Base-by-base conservation (phyloP, 2,329 filamentous ascomycete genomes). In the Microcyclospora pomicola region DNA sequence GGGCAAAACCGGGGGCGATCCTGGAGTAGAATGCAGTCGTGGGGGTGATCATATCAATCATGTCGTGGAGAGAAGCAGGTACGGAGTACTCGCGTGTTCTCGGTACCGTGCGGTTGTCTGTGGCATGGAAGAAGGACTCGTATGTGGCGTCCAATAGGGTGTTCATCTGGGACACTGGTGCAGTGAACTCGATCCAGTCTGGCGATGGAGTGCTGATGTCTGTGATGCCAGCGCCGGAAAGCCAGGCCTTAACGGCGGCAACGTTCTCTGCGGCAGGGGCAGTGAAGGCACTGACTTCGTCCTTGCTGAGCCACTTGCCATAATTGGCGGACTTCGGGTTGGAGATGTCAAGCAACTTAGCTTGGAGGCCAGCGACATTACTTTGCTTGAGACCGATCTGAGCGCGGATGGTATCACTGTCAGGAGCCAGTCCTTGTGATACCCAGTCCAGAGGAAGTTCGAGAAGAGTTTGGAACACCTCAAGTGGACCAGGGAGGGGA, bases 201-300 rank as follows among this genome's bases (percentile, higher is more conserved):
- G 30, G 30, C 5, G 30, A 31, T n/a, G 30, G 30, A 6, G 12
- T n/a, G 14, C 12, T n/a, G 30, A 31, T 15, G 9, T 31, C 14
- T n/a, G 30, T 37, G 27, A 59, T 53, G 11, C 56, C 51, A 11
- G 53, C 47, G 19, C 38, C 42, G 1, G 49, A 15, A 0, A 65
- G 50, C 62, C 62, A 65, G 13, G 52, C 45, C 19, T 54, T 55
- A 11, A 64, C 54, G 7, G 49, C 48, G 9, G 53, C 43, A 10
- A 61, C 42, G 15, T 51, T 56, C 7, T 47, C 40, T 29, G 52
- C 42, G 0, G 47, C 24, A 2, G 62, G 62, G 1, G 60, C 55
- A 34, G 64, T 64, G 34, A 62, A 52, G 10, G 61, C 54, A 9
- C 56, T 47, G 5, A 64, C 54, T 37, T 64, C 51, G 19, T 51